A percentile compares a stretch with the other conserved stretches of the same genome.
These are phyloP conservation scores for Berkeleyomyces rouxiae DNA, from an alignment of 2,329 filamentous ascomycete genomes.

Conservation along the genomic window DNA sequence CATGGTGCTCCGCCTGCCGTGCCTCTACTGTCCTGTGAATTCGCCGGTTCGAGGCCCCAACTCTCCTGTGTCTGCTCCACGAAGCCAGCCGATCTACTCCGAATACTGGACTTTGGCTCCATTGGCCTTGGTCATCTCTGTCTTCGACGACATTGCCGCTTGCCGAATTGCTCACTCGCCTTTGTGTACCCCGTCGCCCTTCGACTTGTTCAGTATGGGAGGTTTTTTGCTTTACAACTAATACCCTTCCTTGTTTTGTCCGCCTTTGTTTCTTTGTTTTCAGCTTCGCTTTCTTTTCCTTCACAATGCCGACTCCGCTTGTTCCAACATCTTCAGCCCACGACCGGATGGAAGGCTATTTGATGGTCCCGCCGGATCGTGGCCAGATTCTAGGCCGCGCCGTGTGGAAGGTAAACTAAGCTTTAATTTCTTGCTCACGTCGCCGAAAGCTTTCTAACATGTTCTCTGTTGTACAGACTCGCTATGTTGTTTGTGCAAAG, in stretches of 20 bases:
- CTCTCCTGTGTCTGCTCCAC: too few species aligned
- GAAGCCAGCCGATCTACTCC: too few species aligned
- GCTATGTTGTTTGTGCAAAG: conserved; percentile 40
- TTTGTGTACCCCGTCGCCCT: not conserved
- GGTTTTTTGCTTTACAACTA: conserved; percentile 64
- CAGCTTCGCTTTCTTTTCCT: not conserved
- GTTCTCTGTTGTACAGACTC: conserved; percentile 26
- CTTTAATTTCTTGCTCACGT: not conserved
- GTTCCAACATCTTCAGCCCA: conserved; percentile 15
- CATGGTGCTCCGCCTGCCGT: too few species aligned
- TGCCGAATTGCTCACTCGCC: not conserved
- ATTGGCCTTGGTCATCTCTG: not conserved
- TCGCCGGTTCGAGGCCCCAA: too few species aligned
- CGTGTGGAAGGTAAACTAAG: conserved; percentile 32
- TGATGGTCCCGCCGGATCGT: conserved; percentile 35
- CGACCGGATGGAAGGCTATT: conserved; percentile 28
- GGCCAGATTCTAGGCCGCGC: conserved; percentile 33
- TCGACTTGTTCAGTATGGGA: conserved; percentile 19
- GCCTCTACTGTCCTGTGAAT: too few species aligned
- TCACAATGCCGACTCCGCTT: not conserved
- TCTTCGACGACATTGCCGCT: not conserved
- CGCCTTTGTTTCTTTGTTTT: not conserved
- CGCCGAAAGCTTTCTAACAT: not conserved
- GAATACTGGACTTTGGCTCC: not conserved
- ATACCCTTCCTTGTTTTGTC: not conserved